Evolutionary conservation across 2,329 filamentous ascomycete genomes (phyloP), one percentile per base, ranked within the genome.

Genomic region (Sporothrix phasma): DNA sequence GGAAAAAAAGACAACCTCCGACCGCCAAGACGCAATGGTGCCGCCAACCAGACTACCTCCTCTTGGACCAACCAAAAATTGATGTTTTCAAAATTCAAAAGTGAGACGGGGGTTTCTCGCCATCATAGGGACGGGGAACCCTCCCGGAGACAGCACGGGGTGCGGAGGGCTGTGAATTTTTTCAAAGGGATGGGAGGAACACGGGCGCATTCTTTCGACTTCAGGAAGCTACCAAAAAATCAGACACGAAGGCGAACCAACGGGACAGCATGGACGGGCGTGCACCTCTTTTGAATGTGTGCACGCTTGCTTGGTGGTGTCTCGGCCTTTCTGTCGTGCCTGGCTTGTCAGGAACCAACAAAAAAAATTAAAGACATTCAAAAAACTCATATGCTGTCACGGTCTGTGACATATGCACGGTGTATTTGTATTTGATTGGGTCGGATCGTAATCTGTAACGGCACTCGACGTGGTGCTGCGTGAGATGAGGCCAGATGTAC

Each of bases 351-450:
- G 59, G 41, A 47, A 13, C 43, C 46, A 61, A 11, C 39, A 61
- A 61, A 61, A 59, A 60, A 60, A 60, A 60, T 60, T 10, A 31
- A 60, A 59, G 54, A 60, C 56, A 60, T 46, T 60, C 17, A 60
- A 60, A 60, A 46, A 46, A 13, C n/a, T n/a, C n/a, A n/a, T n/a
- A n/a, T n/a, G n/a, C n/a, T n/a, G n/a, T n/a, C n/a, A n/a, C n/a
- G n/a, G n/a, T n/a, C n/a, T n/a, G n/a, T n/a, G n/a, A n/a, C n/a
- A n/a, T n/a, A n/a, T n/a, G n/a, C n/a, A n/a, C n/a, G n/a, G n/a
- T n/a, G n/a, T n/a, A n/a, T n/a, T n/a, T n/a, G 15, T 10, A 3
- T 13, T 24, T 13, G 45, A 22, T 4, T 8, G 17, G 17, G 41
- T 17, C 34, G 34, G n/a, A n/a, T 37, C 34, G 34, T 37, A 37